Evolutionary conservation across 1,284 basidiomycete genomes (phyloP).

Genomic region (Cutaneotrichosporon daszewskae): DNA sequence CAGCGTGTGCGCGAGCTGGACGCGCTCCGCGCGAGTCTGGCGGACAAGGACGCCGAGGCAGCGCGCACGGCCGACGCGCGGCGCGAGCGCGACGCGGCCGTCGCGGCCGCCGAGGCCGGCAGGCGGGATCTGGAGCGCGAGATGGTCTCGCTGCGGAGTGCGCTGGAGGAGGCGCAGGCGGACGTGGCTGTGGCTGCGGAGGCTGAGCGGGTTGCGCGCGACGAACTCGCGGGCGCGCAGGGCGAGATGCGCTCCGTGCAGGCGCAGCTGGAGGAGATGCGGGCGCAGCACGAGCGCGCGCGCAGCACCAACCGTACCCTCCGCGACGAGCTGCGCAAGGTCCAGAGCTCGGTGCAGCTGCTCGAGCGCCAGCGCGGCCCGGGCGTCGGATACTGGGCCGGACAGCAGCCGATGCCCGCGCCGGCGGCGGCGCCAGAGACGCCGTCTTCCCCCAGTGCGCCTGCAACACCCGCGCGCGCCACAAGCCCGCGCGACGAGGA

Average conservation of each 20-base stretch:
- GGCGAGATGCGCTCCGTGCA: slow-evolving; percentile 39
- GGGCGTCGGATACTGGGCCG: slow-evolving; percentile 85
- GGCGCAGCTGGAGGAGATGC: slow-evolving; percentile 45
- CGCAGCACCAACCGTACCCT: slow-evolving; percentile 66
- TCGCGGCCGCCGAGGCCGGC: slow-evolving; percentile 55
- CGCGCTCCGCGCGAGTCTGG: slow-evolving; percentile 58
- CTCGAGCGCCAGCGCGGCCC: slow-evolving; percentile 82
- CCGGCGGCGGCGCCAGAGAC: neutral
- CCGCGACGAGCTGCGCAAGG: slow-evolving; percentile 84
- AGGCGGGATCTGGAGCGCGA: slow-evolving; percentile 56
- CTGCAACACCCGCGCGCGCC: neutral
- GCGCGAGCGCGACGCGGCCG: slow-evolving; percentile 58
- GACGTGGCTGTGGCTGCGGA: slow-evolving; percentile 42
- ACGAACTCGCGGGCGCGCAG: slow-evolving; percentile 42
- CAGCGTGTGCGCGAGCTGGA: slow-evolving; percentile 57
- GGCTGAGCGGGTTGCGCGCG: slow-evolving; percentile 46
- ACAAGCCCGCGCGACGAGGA: slow-evolving; percentile 50
- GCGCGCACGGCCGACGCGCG: slow-evolving; percentile 54
- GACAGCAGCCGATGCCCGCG: neutral
- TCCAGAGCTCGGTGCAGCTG: slow-evolving; percentile 82
- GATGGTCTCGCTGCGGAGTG: slow-evolving; percentile 41
- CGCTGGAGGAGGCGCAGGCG: slow-evolving; percentile 54
- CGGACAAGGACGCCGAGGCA: slow-evolving; percentile 52
- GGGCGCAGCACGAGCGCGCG: slow-evolving; percentile 28
- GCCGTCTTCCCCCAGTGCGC: neutral